Base-by-base conservation (phyloP, 164 flowering plant species). In the Sextonia rubra region DNA sequence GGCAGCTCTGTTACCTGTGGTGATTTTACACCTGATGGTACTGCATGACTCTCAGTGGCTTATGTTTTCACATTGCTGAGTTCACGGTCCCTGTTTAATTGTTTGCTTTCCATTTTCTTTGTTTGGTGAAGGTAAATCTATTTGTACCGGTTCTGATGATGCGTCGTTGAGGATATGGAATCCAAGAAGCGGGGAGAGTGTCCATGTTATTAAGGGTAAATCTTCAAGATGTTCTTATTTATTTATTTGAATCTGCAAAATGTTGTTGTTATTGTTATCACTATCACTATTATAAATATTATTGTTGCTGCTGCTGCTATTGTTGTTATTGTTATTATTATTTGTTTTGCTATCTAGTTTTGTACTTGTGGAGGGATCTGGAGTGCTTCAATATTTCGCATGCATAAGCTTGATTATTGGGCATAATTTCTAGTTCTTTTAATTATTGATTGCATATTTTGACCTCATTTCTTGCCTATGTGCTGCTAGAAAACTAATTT, bases 21-120 rank as follows among this genome's bases (percentile, higher is more conserved):
- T 61, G 90, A 90, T 80, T 95, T 95, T 81, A 93, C 98, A 5
- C 98, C 97, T 76, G 98, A 95, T 86, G 99, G 99, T 92, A 91
- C 30, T 52, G 3, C 18, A 3, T 18, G 52, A 73, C 30, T 18
- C 18, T 27, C 22, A 32, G n/a, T 29, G 24, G 14, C 2, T 66
- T 47, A 11, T 71, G 14, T 56, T 26, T 68, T 64, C 18, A 27
- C 20, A 47, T 68, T 80, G 4, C 18, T 30, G 22, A 60, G 64
- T 11, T 37, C 20, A 32, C 20, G 27, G 68, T 48, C 24, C 47
- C 47, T 25, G 64, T 61, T 14, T 64, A 62, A 4, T 18, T 22
- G 8, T 23, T 62, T 47, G 8, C 67, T 5, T 48, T 17, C 68
- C n/a, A 12, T 67, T 22, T 62, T 64, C 44, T 14, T 68, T 74